Evolutionary conservation across 2,329 filamentous ascomycete species (phyloP), one percentile per base, ranked within the genome.

Genomic region (Elsinoe fawcettii): DNA sequence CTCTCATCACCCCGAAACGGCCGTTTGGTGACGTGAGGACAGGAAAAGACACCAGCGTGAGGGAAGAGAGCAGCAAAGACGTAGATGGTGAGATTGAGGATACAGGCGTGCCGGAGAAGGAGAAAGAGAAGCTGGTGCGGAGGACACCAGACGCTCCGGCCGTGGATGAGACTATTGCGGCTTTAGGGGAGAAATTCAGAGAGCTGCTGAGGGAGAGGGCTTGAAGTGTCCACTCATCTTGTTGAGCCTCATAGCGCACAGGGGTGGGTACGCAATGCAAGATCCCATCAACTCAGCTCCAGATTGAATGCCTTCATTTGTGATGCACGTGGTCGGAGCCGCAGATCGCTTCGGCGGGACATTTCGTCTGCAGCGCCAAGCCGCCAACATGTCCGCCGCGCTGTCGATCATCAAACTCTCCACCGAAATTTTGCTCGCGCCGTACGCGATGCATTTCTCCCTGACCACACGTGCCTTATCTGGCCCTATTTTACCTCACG

Each of bases 1-100:
- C 87, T 0, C 69, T 77, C 46, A 83, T 91, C 60, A 87, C 85
- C 1, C 86, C 88, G 0, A 77, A 73, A 0, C 75, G 71, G 1
- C 68, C 75, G 0, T 66, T 65, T 20, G 84, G 85, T 0, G 72
- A 74, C 1, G 69, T 85, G 0, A 75, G 86, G 0, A 69, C 62
- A 37, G 69, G 69, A 1, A 63, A 63, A 18, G 69, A 61, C 51
- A 65, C 65, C 43, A 67, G 66, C 41, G 69, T 73, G 41, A 69
- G 67, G 57, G 70, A 70, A 43, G 69, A 69, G 36, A 67, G 64
- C 30, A 63, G 67, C 46, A 65, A 69, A 34, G 69, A 69, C 54
- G 64, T 71, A 2, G 67, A 71, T 46, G 69, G 68, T 8, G 62
- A 66, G 43, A 62, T 60, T 46, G 61, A 63, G 16, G 62, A 57